Base-by-base conservation (phyloP, 139 green algal species). In the Zygnema cylindricum region DNA sequence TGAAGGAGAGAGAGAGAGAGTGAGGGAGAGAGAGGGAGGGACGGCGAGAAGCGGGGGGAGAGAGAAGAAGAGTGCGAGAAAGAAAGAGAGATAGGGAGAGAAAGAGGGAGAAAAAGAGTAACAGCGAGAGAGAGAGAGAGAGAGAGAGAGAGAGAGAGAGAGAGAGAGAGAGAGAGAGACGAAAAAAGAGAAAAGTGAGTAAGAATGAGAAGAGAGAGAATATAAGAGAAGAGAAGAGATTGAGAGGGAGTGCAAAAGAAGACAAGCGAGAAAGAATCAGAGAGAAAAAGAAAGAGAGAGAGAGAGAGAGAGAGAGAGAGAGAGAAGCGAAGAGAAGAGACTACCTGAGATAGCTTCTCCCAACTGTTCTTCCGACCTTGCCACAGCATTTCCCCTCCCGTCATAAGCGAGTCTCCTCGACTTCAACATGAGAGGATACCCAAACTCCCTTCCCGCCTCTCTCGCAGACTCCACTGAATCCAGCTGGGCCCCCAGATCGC, bases 391-490 rank as follows among this genome's bases (percentile, higher is more conserved):
- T 41, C 97, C 97, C 32, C 94, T 93, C 41, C 97, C 97, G 89
- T 99, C 97, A 79, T 99, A 99, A 0, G 97, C 97, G 41, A 98
- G 86, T 43, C 95, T 94, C 81, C 84, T 87, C 38, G 91, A 94
- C 91, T 99, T 99, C 55, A 99, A 94, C 97, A 99, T 99, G 92
- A 98, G 93, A 0, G 97, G 97, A 88, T 96, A 97, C 0, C 96
- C 95, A 88, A 98, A 98, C 0, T 40, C 76, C n/a, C 87, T 54
- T 57, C 21, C 91, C 42, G 86, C 93, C 77, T 42, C 92, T n/a
- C 40, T 41, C 16, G 81, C 81, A n/a, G n/a, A 33, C 1, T 77
- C 81, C 81, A 87, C 86, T 16, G 75, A 38, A 2, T 39, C 49
- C 1, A 90, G 2, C 86, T 90, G 86, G 1, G 49, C 93, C 76